Evolutionary conservation across 176 grass and related monocot species (phyloP).

Genomic region (Triticum aestivum): DNA sequence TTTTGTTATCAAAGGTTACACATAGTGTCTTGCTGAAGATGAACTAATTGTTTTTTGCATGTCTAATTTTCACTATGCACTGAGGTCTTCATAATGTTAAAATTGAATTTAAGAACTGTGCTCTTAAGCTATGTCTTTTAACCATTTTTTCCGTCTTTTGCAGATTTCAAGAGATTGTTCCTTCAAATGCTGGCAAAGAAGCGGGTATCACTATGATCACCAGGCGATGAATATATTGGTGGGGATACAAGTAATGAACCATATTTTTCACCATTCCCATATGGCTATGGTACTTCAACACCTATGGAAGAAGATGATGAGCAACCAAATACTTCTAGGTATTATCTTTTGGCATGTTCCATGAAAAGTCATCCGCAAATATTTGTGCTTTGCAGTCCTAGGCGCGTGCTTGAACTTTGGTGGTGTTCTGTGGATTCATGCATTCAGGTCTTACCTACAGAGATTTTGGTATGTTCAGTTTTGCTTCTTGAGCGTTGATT

Average conservation of each 20-base stretch:
- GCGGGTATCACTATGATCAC: constrained; percentile 88
- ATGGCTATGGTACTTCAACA: constrained; percentile 42
- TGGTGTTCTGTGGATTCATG: no score
- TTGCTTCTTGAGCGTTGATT: no score
- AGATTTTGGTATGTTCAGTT: no score
- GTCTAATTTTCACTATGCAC: no score
- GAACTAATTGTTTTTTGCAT: no score
- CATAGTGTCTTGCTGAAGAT: no score
- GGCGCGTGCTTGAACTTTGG: no score
- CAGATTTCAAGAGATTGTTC: constrained; percentile 99
- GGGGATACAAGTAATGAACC: constrained; percentile 43
- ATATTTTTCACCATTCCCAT: constrained; percentile 56
- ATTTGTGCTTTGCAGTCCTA: no score
- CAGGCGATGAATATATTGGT: constrained; percentile 48
- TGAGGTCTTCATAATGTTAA: background rate
- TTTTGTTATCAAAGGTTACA: no score
- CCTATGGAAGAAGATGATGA: constrained; percentile 51
- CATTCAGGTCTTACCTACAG: no score
- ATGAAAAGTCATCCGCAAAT: background rate
- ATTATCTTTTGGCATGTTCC: background rate
- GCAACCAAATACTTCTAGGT: constrained; percentile 60
- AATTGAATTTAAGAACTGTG: background rate
- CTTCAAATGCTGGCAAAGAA: constrained; percentile 94
- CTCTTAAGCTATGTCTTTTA: background rate
- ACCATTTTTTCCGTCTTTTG: background rate